These are phyloP conservation scores for Clathrospora elynae DNA, from an alignment of 2,329 filamentous ascomycete species.

Conservation along the genomic window DNA sequence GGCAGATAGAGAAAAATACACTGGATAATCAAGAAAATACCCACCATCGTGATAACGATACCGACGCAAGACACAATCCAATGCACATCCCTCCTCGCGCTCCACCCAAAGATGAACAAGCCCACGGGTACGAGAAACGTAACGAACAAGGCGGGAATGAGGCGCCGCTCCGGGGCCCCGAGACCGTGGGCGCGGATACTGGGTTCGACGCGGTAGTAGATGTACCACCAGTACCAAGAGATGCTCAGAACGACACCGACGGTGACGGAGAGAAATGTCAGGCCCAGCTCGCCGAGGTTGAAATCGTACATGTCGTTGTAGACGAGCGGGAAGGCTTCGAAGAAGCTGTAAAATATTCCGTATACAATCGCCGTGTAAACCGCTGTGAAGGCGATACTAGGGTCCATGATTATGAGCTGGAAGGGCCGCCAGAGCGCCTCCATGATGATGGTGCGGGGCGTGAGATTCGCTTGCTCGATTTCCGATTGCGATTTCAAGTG, in stretches of 20 bases:
- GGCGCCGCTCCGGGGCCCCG: constrained; percentile 72
- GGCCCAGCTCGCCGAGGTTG: constrained; percentile 71
- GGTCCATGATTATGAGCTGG: constrained; percentile 80
- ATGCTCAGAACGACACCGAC: constrained; percentile 73
- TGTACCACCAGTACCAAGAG: constrained; percentile 72
- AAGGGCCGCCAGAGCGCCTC: constrained; percentile 73
- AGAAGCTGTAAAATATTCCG: constrained; percentile 76
- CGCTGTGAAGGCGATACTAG: constrained; percentile 82
- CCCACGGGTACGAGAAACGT: constrained; percentile 66
- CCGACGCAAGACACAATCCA: constrained; percentile 64
- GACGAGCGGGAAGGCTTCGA: constrained; percentile 67
- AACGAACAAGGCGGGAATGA: constrained; percentile 70
- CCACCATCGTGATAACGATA: constrained; percentile 56
- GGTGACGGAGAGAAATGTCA: constrained; percentile 85
- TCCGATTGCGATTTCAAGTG: constrained; percentile 78
- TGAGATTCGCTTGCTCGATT: constrained; percentile 63
- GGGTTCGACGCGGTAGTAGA: constrained; percentile 71
- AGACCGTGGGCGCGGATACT: constrained; percentile 64
- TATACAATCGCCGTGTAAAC: constrained; percentile 85
- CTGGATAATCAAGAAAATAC: constrained; percentile 53
- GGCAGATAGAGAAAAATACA: constrained; percentile 66
- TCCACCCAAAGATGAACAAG: constrained; percentile 71
- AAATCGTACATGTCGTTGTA: constrained; percentile 80
- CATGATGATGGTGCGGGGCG: constrained; percentile 49
- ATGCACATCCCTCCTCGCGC: constrained; percentile 64